A percentile compares a stretch with the other conserved stretches of the same genome.
Evolutionary conservation across 257 asterid genomes (phyloP).

Genomic region (Paraleonurus japonicus): DNA sequence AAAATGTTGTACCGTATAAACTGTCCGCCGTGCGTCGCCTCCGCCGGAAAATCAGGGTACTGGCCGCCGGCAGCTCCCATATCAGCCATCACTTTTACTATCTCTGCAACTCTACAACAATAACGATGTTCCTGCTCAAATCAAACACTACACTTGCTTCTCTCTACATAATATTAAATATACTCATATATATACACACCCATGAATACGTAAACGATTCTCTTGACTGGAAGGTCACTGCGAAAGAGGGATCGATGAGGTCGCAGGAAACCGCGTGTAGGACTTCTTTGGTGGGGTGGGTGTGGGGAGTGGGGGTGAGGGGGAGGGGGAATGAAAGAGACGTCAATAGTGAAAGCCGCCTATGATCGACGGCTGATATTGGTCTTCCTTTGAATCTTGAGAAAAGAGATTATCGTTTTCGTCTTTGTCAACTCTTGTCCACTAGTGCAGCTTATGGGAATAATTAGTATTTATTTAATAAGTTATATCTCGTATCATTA

Average conservation of each 20-base stretch:
- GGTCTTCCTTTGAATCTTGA: slow-evolving; percentile 27
- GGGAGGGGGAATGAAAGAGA: neutral
- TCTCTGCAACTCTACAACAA: neutral
- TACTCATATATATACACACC: neutral
- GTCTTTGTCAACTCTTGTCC: neutral
- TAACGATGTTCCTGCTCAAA: neutral
- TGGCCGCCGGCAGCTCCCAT: slow-evolving; percentile 51
- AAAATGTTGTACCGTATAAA: slow-evolving; percentile 70
- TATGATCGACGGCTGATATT: slow-evolving; percentile 29
- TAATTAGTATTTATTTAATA: neutral
- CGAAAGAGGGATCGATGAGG: slow-evolving; percentile 21
- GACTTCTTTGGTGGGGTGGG: neutral
- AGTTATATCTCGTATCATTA: neutral
- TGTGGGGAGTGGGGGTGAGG: no score
- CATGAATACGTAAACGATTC: neutral
- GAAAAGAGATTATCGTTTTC: neutral
- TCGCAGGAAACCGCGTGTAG: slow-evolving; percentile 35
- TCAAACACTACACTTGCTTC: neutral
- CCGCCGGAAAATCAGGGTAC: slow-evolving; percentile 72
- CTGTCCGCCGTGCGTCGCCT: slow-evolving; percentile 70
- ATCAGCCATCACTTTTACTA: slow-evolving; percentile 39
- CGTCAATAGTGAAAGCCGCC: slow-evolving; percentile 32
- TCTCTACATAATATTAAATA: neutral
- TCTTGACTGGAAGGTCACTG: slow-evolving; percentile 9
- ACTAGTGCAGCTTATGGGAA: neutral